Conservation (phyloP, 139 green algal species). For the Trebouxia sp. region DNA sequence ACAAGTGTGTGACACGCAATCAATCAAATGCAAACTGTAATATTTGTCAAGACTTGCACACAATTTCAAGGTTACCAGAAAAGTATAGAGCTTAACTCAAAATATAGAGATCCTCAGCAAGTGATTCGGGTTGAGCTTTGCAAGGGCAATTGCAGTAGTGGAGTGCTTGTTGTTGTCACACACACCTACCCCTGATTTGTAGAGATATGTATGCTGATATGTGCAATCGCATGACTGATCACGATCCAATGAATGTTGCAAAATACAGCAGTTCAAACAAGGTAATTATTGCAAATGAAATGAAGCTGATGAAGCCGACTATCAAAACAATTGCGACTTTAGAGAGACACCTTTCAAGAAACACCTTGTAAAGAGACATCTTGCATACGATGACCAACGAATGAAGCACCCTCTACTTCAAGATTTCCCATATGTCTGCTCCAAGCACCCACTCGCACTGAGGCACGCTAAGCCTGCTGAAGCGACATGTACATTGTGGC, state of each 20-base stretch:
- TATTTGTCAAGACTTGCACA: neutral
- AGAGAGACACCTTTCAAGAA: neutral
- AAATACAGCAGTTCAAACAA: neutral
- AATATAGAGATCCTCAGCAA: neutral
- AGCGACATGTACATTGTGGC: slow-evolving; percentile 18
- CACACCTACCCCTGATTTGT: neutral
- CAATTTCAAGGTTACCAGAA: neutral
- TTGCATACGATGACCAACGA: slow-evolving; percentile 4
- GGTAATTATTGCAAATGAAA: neutral
- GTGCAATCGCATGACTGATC: neutral
- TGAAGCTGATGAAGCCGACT: neutral
- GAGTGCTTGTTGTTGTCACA: neutral
- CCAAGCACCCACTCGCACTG: neutral
- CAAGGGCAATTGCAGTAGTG: neutral
- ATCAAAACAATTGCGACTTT: neutral
- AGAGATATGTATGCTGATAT: neutral
- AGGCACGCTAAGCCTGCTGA: slow-evolving; percentile 6
- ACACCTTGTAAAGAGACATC: neutral
- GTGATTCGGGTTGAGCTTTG: neutral
- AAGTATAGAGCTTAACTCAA: neutral
- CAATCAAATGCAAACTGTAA: neutral
- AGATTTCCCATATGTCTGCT: neutral
- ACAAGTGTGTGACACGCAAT: neutral
- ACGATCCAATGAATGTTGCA: neutral
- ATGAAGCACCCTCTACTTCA: slow-evolving; percentile 19